phyloP scores from a whole-genome alignment of 2,329 filamentous ascomycete species.

The Pseudogymnoascus destructans region DNA sequence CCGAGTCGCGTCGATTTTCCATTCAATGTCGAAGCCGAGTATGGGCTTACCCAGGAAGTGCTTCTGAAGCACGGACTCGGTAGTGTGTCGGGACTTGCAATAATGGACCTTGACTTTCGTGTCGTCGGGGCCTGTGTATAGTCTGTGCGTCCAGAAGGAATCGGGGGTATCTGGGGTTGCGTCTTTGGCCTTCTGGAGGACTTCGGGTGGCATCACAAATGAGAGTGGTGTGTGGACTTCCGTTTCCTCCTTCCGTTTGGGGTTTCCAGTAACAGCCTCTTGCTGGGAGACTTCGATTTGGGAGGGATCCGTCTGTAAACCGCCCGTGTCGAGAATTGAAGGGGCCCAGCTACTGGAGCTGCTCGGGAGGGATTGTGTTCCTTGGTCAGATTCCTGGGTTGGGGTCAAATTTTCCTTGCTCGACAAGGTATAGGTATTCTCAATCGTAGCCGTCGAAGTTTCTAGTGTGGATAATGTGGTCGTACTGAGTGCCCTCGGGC shows the following conservation, averaged over 20 bases:
- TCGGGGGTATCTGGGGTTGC: constrained; percentile 31
- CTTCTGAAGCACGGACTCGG: constrained; percentile 50
- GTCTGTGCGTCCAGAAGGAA: constrained; percentile 54
- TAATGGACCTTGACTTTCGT: constrained; percentile 60
- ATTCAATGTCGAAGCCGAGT: constrained; percentile 86
- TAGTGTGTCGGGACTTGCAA: constrained; percentile 52
- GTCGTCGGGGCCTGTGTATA: constrained; percentile 46
- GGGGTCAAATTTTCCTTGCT: neutral
- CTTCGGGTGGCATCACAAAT: constrained; percentile 35
- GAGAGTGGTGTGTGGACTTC: constrained; percentile 26
- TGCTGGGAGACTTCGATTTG: neutral
- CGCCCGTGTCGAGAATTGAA: neutral
- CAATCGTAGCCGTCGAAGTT: neutral
- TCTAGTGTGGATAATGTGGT: neutral
- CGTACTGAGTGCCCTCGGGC: neutral
- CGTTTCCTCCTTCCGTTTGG: constrained; percentile 26
- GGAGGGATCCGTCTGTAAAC: neutral
- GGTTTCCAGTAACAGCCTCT: constrained; percentile 15
- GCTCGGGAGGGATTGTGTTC: neutral
- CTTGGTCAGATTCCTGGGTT: neutral
- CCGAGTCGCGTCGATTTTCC: constrained; percentile 44
- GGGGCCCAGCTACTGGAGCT: neutral
- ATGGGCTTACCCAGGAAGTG: constrained; percentile 57
- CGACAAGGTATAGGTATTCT: constrained; percentile 13
- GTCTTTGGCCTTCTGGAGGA: constrained; percentile 36